phyloP scores from a whole-genome alignment of 257 asterid species.

The Leonotis leonurus region DNA sequence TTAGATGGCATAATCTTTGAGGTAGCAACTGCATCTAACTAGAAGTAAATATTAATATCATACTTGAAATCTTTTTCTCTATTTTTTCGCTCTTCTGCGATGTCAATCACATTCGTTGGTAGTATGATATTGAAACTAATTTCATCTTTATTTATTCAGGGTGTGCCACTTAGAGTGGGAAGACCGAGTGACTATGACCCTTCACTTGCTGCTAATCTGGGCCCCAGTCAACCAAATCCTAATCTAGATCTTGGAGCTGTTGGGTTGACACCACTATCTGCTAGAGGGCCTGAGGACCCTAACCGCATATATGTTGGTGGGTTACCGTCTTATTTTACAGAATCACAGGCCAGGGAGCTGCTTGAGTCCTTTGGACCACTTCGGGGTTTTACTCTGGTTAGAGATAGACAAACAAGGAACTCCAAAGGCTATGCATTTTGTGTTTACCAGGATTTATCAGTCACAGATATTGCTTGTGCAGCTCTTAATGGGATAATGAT shows the following conservation, averaged over 20 bases:
- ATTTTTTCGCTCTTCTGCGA: conserved; percentile 4
- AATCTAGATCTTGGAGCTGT: conserved; percentile 85
- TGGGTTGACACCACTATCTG: conserved; percentile 85
- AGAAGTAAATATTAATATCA: background rate
- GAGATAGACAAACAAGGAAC: conserved; percentile 97
- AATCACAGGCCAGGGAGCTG: conserved; percentile 87
- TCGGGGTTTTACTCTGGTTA: conserved; percentile 90
- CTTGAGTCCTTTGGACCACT: conserved; percentile 97
- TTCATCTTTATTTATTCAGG: conserved; percentile 36
- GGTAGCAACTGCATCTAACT: conserved; percentile 31
- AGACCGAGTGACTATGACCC: conserved; percentile 98
- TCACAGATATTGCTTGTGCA: conserved; percentile 96
- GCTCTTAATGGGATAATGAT: conserved; percentile 97
- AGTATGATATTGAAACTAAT: background rate
- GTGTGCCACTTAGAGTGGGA: conserved; percentile 97
- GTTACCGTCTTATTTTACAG: conserved; percentile 90
- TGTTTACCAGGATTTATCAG: conserved; percentile 83
- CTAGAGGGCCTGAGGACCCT: conserved; percentile 97
- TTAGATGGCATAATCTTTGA: conserved; percentile 92
- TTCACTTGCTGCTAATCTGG: conserved; percentile 92
- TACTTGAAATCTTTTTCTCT: background rate
- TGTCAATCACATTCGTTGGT: too few relatives aligned
- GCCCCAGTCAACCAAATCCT: conserved; percentile 94
- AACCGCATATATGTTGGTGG: conserved; percentile 97
- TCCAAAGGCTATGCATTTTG: conserved; percentile 99